Evolutionary conservation across 768 basidiomycete species (phyloP).

Genomic region (Pleurotus giganteus): DNA sequence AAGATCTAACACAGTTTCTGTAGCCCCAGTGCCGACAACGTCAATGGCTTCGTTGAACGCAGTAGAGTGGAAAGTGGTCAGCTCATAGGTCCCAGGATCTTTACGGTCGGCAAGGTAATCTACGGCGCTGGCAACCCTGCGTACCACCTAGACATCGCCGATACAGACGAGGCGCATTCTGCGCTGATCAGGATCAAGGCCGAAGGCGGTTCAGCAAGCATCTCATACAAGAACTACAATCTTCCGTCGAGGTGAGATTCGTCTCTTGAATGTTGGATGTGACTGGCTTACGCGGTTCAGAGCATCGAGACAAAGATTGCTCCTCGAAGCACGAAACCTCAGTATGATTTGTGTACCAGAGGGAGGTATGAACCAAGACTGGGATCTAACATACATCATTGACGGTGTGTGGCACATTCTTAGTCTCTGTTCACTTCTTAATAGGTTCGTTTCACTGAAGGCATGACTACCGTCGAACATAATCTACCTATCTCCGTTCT

Average conservation of each 20-base stretch:
- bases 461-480: slow-evolving; percentile 78
- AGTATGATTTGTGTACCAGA: slow-evolving; percentile 74
- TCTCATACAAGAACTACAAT: slow-evolving; percentile 81
- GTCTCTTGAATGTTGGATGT: not conserved
- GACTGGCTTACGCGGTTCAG: slow-evolving; percentile 10
- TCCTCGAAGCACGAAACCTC: slow-evolving; percentile 58
- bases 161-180: slow-evolving; percentile 59
- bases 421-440: not conserved
- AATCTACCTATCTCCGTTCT: slow-evolving; percentile 61
- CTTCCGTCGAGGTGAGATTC: slow-evolving; percentile 55
- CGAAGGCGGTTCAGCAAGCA: slow-evolving; percentile 67
- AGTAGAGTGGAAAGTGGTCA: slow-evolving; percentile 67
- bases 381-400: slow-evolving; percentile 78
- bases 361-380: slow-evolving; percentile 78
- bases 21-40: slow-evolving; percentile 66
- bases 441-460: slow-evolving; percentile 29
- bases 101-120: slow-evolving; percentile 65
- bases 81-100: slow-evolving; percentile 69
- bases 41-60: slow-evolving; percentile 63
- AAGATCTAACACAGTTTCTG: not conserved
- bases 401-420: slow-evolving; percentile 50
- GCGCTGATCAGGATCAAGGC: slow-evolving; percentile 67
- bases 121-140: slow-evolving; percentile 48
- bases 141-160: slow-evolving; percentile 63
- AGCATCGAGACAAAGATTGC: slow-evolving; percentile 65